These are phyloP conservation scores for Balamuthia mandrillaris DNA, from an alignment of 208 protist genomes.

Conservation along the genomic window DNA sequence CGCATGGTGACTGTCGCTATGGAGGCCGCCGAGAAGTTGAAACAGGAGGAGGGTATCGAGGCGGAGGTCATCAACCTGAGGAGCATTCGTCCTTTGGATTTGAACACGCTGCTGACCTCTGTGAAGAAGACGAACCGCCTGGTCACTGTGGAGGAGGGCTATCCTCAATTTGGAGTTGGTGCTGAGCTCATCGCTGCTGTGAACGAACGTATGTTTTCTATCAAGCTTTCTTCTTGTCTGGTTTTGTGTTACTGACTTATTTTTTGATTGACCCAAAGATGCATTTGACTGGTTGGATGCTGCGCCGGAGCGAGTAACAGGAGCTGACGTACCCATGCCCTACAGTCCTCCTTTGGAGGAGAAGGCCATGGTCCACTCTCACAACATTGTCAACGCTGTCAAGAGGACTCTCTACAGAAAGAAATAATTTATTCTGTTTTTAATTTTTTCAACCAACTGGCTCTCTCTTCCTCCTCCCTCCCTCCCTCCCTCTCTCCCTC, in stretches of 20 bases:
- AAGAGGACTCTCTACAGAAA: conserved; percentile 46
- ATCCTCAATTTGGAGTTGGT: conserved; percentile 89
- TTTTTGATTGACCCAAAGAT: too few relatives aligned
- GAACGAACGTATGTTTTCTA: conserved; percentile 80
- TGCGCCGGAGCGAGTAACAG: conserved; percentile 89
- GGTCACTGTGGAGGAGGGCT: conserved; percentile 90
- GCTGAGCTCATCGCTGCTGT: conserved; percentile 88
- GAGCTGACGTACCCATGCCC: conserved; percentile 95
- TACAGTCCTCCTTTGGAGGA: conserved; percentile 91
- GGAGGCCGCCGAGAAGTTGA: conserved; percentile 88
- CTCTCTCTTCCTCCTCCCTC: too few relatives aligned
- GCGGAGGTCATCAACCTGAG: conserved; percentile 96
- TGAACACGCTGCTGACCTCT: conserved; percentile 89
- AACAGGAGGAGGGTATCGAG: conserved; percentile 86
- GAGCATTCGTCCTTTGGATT: conserved; percentile 91
- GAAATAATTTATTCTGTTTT: too few relatives aligned
- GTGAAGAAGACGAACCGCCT: conserved; percentile 94
- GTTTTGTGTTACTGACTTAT: too few relatives aligned
- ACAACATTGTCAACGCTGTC: conserved; percentile 63
- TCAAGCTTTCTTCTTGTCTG: too few relatives aligned
- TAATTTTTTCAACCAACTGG: too few relatives aligned
- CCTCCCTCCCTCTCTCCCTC: too few relatives aligned
- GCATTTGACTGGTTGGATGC: conserved; percentile 97
- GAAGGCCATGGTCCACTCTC: conserved; percentile 61
- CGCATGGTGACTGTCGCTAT: conserved; percentile 82